Conservation (phyloP, 2,329 filamentous ascomycete species). For the Aspergillus unguis region DNA sequence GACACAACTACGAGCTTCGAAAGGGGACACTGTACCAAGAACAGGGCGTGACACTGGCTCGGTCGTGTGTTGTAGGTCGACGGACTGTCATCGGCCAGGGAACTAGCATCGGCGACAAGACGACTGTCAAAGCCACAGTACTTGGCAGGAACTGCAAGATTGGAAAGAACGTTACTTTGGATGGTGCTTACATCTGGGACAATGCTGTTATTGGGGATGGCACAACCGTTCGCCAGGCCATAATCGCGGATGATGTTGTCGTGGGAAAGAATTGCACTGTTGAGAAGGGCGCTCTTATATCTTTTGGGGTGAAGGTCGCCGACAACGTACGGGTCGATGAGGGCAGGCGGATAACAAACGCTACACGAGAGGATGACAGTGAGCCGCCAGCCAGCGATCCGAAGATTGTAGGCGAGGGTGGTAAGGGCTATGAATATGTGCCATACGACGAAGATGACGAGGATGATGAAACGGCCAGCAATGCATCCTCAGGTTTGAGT, state of each 20-base stretch:
- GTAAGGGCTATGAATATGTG: slow-evolving; percentile 63
- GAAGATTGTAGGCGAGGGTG: slow-evolving; percentile 55
- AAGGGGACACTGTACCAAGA: slow-evolving; percentile 74
- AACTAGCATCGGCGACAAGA: slow-evolving; percentile 70
- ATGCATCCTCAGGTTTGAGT: slow-evolving; percentile 46
- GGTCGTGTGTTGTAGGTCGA: slow-evolving; percentile 66
- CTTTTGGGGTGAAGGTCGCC: slow-evolving; percentile 70
- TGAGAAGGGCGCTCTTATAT: slow-evolving; percentile 71
- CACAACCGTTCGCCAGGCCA: slow-evolving; percentile 64
- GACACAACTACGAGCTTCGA: slow-evolving; percentile 70
- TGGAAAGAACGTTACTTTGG: slow-evolving; percentile 75
- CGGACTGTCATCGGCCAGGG: slow-evolving; percentile 72
- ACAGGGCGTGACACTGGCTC: slow-evolving; percentile 68
- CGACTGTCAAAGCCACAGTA: slow-evolving; percentile 68
- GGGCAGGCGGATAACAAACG: slow-evolving; percentile 44
- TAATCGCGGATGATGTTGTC: slow-evolving; percentile 69
- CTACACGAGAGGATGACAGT: slow-evolving; percentile 45
- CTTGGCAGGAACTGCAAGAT: slow-evolving; percentile 84
- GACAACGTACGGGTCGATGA: slow-evolving; percentile 52
- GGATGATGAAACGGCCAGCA: slow-evolving; percentile 62
- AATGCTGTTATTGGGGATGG: slow-evolving; percentile 73
- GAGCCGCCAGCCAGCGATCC: slow-evolving; percentile 46
- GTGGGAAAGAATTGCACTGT: slow-evolving; percentile 70
- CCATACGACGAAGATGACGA: slow-evolving; percentile 65
- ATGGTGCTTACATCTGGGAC: slow-evolving; percentile 85